Percentiles rank a stretch among this genome's conserved stretches.
Conservation (phyloP, 2,329 filamentous ascomycete species). For the Hypoxylon sp. region DNA sequence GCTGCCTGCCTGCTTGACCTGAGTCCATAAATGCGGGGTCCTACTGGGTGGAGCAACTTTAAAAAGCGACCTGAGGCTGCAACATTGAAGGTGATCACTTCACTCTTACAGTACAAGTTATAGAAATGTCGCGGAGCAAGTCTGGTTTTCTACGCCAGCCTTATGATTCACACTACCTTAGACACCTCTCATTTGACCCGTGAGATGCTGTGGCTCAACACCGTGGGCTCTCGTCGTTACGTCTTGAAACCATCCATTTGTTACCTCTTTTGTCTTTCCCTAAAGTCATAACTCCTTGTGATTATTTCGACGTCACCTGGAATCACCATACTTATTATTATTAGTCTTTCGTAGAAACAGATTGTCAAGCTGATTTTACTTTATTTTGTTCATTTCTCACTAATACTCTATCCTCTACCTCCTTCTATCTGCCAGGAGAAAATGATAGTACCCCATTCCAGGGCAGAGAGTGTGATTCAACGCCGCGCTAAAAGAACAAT, state of each 20-base stretch:
- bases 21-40: slow-evolving; percentile 35
- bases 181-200: not conserved
- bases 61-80: slow-evolving; percentile 11
- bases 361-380: slow-evolving; percentile 6
- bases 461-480: slow-evolving; percentile 43
- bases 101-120: too few relatives aligned
- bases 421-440: slow-evolving; percentile 23
- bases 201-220: not conserved
- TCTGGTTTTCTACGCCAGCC: not conserved
- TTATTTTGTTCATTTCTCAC: slow-evolving; percentile 28
- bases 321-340: not conserved
- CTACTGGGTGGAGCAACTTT: slow-evolving; percentile 26
- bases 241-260: not conserved
- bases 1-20: too few relatives aligned
- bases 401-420: slow-evolving; percentile 32
- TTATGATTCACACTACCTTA: not conserved
- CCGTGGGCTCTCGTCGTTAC: not conserved
- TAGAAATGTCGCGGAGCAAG: not conserved
- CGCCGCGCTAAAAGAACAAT: slow-evolving; percentile 52
- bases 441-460: slow-evolving; percentile 31
- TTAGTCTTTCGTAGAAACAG: not conserved
- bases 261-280: not conserved
- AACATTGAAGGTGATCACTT: slow-evolving; percentile 7
- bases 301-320: not conserved
- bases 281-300: not conserved